phyloP scores from a whole-genome alignment of 495 filamentous ascomycete genomes.

The Talaromyces adpressus region DNA sequence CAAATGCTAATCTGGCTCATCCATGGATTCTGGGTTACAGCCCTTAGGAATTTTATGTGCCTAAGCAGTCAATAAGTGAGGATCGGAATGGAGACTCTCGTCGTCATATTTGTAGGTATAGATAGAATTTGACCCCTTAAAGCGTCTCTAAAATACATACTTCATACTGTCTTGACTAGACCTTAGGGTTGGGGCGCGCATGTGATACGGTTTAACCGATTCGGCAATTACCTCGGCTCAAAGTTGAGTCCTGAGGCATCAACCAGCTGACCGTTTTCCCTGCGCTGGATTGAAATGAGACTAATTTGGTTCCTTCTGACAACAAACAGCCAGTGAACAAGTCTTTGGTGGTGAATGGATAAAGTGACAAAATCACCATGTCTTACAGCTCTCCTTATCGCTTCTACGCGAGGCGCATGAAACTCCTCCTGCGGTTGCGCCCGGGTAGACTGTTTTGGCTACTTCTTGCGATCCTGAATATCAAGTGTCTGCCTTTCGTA shows the following conservation, averaged over 20 bases:
- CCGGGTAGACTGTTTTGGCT: conserved; percentile 48
- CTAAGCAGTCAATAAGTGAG: neutral
- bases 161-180: neutral
- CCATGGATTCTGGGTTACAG: neutral
- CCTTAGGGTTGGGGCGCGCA: neutral
- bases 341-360: neutral
- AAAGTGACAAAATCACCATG: neutral
- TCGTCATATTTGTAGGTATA: neutral
- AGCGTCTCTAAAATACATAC: neutral
- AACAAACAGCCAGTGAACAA: neutral
- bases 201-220: neutral
- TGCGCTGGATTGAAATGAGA: neutral
- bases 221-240: neutral
- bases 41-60: neutral
- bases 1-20: neutral
- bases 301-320: neutral
- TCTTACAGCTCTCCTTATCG: neutral
- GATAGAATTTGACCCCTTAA: neutral
- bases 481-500: conserved; percentile 53
- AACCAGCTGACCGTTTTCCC: neutral
- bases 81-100: neutral
- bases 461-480: conserved; percentile 47
- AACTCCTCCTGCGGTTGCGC: neutral
- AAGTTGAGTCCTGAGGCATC: neutral
- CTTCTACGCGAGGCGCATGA: neutral